These are phyloP conservation scores for Cladosporium sp. DNA, from an alignment of 2,329 filamentous ascomycete genomes.

Conservation along the genomic window DNA sequence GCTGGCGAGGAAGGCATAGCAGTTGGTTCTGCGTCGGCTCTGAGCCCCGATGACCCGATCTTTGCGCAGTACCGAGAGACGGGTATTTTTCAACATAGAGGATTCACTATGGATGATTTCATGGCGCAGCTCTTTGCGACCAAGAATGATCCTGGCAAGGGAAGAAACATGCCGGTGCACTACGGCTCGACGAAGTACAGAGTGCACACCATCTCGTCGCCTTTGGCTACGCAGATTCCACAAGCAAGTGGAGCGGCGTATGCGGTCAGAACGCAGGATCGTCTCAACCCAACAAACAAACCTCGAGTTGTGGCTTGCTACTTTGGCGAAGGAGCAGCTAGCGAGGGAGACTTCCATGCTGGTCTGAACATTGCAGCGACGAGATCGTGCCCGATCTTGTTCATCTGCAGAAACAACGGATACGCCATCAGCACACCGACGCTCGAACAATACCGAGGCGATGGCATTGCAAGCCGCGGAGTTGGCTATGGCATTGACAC, in stretches of 20 bases:
- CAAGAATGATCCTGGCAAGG: slow-evolving; percentile 69
- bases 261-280: slow-evolving; percentile 74
- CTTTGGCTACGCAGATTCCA: slow-evolving; percentile 82
- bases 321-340: slow-evolving; percentile 87
- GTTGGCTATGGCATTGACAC: slow-evolving; percentile 93
- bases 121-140: slow-evolving; percentile 96
- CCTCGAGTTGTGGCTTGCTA: slow-evolving; percentile 73
- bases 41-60: slow-evolving; percentile 80
- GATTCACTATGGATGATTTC: slow-evolving; percentile 81
- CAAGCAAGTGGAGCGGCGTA: slow-evolving; percentile 86
- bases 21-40: slow-evolving; percentile 78
- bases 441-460: slow-evolving; percentile 83
- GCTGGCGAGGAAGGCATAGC: slow-evolving; percentile 93
- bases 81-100: slow-evolving; percentile 84
- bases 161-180: slow-evolving; percentile 96
- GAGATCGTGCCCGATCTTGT: slow-evolving; percentile 78
- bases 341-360: slow-evolving; percentile 87
- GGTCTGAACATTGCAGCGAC: slow-evolving; percentile 89
- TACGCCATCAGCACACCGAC: slow-evolving; percentile 89
- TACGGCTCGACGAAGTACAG: slow-evolving; percentile 82
- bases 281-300: slow-evolving; percentile 64
- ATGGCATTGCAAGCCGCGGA: slow-evolving; percentile 82
- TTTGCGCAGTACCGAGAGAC: slow-evolving; percentile 95
- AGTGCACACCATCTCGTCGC: slow-evolving; percentile 83
- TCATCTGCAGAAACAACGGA: slow-evolving; percentile 89